Conservation (phyloP, 176 grass and related monocot genomes). For the Zizania latifolia region DNA sequence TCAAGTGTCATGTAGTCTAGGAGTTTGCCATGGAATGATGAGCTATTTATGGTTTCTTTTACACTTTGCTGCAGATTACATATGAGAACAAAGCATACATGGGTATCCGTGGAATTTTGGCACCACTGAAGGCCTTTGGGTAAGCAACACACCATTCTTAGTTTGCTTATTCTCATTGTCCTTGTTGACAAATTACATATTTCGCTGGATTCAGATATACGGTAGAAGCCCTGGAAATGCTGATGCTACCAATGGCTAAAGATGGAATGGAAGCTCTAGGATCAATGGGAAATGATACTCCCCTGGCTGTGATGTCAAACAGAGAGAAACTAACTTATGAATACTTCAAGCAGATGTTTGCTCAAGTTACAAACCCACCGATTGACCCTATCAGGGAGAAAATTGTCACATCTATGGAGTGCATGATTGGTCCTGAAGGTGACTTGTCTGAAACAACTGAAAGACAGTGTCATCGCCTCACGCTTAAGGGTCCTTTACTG, state of each 20-base stretch:
- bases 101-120: conserved; percentile 56
- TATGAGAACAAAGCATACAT: conserved; percentile 21
- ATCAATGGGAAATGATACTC: conserved; percentile 73
- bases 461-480: conserved; percentile 56
- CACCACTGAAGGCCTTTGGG: conserved; percentile 86
- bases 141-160: conserved; percentile 11
- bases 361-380: conserved; percentile 71
- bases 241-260: conserved; percentile 61
- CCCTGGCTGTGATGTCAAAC: conserved; percentile 63
- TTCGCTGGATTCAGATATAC: conserved; percentile 49
- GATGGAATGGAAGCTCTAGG: conserved; percentile 53
- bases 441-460: conserved; percentile 84
- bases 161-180: not conserved
- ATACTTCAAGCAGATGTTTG: conserved; percentile 79
- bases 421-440: conserved; percentile 70
- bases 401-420: conserved; percentile 65
- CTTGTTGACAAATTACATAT: not conserved
- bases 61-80: conserved; percentile 20
- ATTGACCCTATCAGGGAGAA: conserved; percentile 67
- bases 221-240: conserved; percentile 47
- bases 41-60: conserved; percentile 3
- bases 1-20: not conserved
- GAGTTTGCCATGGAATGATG: not conserved
- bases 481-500: conserved; percentile 61
- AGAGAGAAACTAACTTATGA: conserved; percentile 53